Evolutionary conservation across 1,284 basidiomycete genomes (phyloP), one percentile per base, ranked within the genome.

Genomic region (Boletus semigastroideus): DNA sequence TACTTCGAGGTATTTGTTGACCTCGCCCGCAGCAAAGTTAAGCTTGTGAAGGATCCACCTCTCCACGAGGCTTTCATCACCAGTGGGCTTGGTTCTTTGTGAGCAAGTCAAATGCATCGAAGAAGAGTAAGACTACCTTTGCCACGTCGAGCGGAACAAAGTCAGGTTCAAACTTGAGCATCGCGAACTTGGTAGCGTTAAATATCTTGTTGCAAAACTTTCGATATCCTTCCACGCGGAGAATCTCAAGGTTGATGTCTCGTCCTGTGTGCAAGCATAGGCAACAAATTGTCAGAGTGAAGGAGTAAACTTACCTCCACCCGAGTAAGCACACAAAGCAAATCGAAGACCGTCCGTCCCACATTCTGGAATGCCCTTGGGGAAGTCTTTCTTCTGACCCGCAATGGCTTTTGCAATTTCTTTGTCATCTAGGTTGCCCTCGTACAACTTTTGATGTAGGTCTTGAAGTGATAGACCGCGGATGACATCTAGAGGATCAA

Each of bases 161-260:
- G 33, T 78, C 72, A 49, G 84, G 84, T 57, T 94, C 94, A 36
- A 98, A 77, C 75, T 95, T 95, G 69, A 96, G 83, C 86, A 98
- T 92, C 27, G 94, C 96, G 65, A 99, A 99, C 72, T 96, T 96
- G 53, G 95, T 99, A 1, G 97, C 97, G 69, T 99, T 99, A 83
- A 97, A 99, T 28, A 99, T 87, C 78, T 99, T 99, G 79, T 99
- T 99, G 78, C 97, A 99, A 79, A 98, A 97, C 74, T 99, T 99
- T 71, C 97, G 86, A 74, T 99, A 99, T 7, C 96, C 96, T 74
- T 99, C 96, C n/a, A 99, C 94, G 56, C 94, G 88, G 57, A 92
- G 73, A 63, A 99, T 95, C 71, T 99, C 95, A 57, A 99, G 76
- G 72, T 97, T 96, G 75, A 98, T 96, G 70, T 97, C 94, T 49